Percentiles rank a stretch among this genome's conserved stretches.
phyloP scores from a whole-genome alignment of 441 rosid species.

The Arabidopsis lyrata region DNA sequence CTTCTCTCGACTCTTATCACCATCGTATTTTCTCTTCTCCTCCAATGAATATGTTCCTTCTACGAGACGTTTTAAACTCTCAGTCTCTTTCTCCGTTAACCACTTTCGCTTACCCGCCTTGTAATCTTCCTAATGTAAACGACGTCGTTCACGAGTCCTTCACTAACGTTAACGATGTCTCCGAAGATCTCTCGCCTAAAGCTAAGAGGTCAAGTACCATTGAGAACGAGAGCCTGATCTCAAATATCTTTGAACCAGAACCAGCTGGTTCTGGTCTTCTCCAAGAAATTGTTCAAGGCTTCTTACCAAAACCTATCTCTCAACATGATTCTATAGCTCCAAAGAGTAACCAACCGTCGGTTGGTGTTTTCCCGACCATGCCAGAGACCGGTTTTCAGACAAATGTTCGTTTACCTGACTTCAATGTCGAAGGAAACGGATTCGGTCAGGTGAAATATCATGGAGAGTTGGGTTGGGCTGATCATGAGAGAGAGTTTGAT shows the following conservation, averaged over 20 bases:
- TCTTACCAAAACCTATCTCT: conserved; percentile 49
- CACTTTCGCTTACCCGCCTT: conserved; percentile 32
- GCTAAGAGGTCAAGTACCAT: conserved; percentile 43
- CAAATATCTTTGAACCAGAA: conserved; percentile 55
- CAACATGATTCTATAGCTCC: conserved; percentile 32
- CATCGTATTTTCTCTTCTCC: conserved; percentile 43
- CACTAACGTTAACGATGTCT: conserved; percentile 7
- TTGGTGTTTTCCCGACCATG: conserved; percentile 13
- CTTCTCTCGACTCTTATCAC: conserved; percentile 39
- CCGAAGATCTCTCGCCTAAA: conserved; percentile 40
- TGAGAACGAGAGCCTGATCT: conserved; percentile 47
- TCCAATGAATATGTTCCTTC: conserved; percentile 56
- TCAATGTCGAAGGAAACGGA: conserved; percentile 34
- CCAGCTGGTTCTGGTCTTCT: conserved; percentile 75
- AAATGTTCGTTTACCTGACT: conserved; percentile 20
- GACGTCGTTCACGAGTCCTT: conserved; percentile 32
- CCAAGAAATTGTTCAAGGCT: conserved; percentile 83
- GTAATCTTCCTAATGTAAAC: conserved; percentile 28
- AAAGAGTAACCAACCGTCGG: conserved; percentile 20
- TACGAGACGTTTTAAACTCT: conserved; percentile 59
- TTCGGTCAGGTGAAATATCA: conserved; percentile 34
- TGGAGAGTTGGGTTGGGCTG: conserved; percentile 41
- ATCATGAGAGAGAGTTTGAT: conserved; percentile 34
- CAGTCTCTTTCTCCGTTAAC: conserved; percentile 38
- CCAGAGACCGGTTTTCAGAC: conserved; percentile 26